Percentiles rank a stretch among this genome's conserved stretches.
Evolutionary conservation across 345 rosid genomes (phyloP).

Genomic region (Bruguiera sexangula): DNA sequence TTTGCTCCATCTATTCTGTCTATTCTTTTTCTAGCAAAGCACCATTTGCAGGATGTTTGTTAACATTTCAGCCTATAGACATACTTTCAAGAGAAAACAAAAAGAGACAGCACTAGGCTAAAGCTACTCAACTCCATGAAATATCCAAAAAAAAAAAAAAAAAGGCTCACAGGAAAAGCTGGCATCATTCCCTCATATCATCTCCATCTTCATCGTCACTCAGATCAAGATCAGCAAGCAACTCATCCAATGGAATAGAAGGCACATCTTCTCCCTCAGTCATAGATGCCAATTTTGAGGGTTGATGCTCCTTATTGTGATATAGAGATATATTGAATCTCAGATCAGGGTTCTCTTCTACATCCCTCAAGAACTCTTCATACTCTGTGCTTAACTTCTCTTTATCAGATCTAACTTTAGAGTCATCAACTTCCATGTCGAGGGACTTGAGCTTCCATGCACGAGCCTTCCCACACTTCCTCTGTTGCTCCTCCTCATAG

Average conservation of each 20-base stretch:
- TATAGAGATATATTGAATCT: slow-evolving; percentile 50
- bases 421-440: slow-evolving; percentile 24
- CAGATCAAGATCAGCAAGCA: slow-evolving; percentile 52
- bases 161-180: no score
- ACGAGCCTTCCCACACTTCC: slow-evolving; percentile 22
- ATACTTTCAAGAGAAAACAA: no score
- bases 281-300: slow-evolving; percentile 52
- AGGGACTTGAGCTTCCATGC: slow-evolving; percentile 24
- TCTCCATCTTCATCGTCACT: slow-evolving; percentile 35
- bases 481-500: slow-evolving; percentile 15
- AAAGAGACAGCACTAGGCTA: no score
- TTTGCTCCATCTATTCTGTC: no score
- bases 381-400: slow-evolving; percentile 30
- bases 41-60: no score
- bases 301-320: slow-evolving; percentile 48
- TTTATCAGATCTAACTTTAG: slow-evolving; percentile 4
- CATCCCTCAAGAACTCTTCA: slow-evolving; percentile 54
- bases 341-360: slow-evolving; percentile 56
- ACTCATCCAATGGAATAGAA: slow-evolving; percentile 44
- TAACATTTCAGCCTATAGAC: no score
- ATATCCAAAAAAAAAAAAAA: no score
- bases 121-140: no score
- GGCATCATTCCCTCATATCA: slow-evolving; percentile 36
- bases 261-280: slow-evolving; percentile 56
- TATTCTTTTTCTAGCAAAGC: no score